Evolutionary conservation across 2,329 filamentous ascomycete genomes (phyloP), one percentile per base, ranked within the genome.

Genomic region (Aspergillus felis): DNA sequence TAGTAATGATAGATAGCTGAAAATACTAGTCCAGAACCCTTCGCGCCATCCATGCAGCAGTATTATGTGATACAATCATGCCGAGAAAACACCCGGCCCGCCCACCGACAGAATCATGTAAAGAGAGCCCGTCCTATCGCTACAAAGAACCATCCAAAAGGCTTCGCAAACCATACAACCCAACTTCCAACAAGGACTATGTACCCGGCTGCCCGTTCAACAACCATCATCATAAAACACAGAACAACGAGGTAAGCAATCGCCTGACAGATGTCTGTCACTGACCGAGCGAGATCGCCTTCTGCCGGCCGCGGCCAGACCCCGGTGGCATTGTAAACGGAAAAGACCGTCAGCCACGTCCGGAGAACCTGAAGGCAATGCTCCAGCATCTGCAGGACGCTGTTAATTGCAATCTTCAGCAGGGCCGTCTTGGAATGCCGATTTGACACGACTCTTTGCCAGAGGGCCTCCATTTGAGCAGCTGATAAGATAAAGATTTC

Each of bases 131-230:
- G 66, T 14, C 67, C 68, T 35, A 73, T 48, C 35, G 61, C 58
- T 14, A 68, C 63, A 50, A 74, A 62, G 7, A 67, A 53, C 68
- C 70, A 73, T 0, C 66, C 67, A 62, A 75, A 68, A 1, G 73
- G 73, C 44, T 58, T 68, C 1, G 64, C 62, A 53, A 75, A 64
- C 74, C 74, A 76, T 12, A 72, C 53, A 28, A 76, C 60, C 74
- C 73, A 76, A 22, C 66, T 69, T 4, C 67, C 68, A 35, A 74
- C 54, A 22, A 74, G 61, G 42, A 73, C 64, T 44, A 74, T 53
- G 32, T 73, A 73, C 1, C 68, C 64, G 3, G 68, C 67, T 51
- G 64, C 62, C 20, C 71, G 69, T 2, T 68, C 64, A 4, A 75
- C 50, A 2, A 75, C 24, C 53, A 73, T 60, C 35, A 68, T 63